Conservation (phyloP, 495 filamentous ascomycete genomes). For the Aspergillus conjunctus region DNA sequence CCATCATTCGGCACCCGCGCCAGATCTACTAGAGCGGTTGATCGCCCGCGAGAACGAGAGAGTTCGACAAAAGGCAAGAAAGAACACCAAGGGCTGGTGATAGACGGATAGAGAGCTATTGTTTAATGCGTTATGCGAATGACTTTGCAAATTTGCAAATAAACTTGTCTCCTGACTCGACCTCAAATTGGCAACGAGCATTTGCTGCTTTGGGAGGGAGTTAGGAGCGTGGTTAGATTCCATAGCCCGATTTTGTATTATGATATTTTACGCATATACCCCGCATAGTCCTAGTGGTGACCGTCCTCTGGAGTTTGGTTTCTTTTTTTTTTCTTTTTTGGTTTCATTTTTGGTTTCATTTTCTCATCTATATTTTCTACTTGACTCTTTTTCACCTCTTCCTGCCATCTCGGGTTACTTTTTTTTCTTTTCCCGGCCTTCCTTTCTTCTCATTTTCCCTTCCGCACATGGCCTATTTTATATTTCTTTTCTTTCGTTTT, state of each 20-base stretch:
- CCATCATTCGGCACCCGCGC: constrained; percentile 25
- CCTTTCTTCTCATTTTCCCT: constrained; percentile 25
- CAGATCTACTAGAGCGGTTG: constrained; percentile 43
- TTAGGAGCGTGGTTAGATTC: background rate
- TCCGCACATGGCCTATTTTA: constrained; percentile 17
- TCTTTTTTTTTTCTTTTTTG: constrained; percentile 19
- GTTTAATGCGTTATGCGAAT: background rate
- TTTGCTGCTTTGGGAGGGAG: too few species aligned
- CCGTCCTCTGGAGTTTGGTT: constrained; percentile 2
- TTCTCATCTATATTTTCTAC: too few species aligned
- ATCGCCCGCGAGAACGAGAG: constrained; percentile 45
- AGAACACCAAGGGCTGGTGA: constrained; percentile 39
- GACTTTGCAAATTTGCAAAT: too few species aligned
- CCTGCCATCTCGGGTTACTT: background rate
- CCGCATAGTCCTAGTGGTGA: constrained; percentile 18
- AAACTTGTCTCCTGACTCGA: background rate
- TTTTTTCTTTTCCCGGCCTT: background rate
- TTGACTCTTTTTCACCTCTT: constrained; percentile 13
- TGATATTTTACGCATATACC: constrained; percentile 24
- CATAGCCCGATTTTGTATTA: constrained; percentile 14
- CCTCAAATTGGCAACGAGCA: background rate
- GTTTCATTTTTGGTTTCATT: constrained; percentile 13
- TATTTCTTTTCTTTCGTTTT: constrained; percentile 25
- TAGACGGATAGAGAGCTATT: constrained; percentile 2
- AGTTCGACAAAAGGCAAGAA: constrained; percentile 37